A percentile compares a stretch with the other conserved stretches of the same genome.
These are phyloP conservation scores for Cyclotella cryptica DNA, from an alignment of 108 stramenopile species.

Conservation along the genomic window DNA sequence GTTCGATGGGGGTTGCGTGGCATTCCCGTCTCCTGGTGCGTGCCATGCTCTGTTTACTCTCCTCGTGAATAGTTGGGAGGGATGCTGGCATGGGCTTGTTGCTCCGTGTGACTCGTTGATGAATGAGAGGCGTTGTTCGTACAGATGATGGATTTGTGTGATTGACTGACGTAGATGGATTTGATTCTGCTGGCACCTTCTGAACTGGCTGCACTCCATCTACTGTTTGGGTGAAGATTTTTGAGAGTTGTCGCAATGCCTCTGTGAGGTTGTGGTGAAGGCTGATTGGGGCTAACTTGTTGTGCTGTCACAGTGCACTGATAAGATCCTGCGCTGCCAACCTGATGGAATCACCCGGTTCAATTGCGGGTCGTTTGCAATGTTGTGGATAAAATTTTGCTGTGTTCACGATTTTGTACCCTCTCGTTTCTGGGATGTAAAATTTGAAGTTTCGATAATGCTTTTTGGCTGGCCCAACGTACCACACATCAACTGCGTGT, in stretches of 20 bases:
- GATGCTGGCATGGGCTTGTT: no score
- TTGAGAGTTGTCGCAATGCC: neutral
- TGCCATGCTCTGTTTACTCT: no score
- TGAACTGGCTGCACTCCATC: neutral
- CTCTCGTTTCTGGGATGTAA: neutral
- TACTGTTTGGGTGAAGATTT: neutral
- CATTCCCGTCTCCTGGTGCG: no score
- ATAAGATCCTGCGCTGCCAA: neutral
- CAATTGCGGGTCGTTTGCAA: neutral
- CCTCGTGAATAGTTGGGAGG: no score
- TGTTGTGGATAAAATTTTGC: constrained; percentile 18
- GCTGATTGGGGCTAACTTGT: neutral
- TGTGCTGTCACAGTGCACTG: neutral
- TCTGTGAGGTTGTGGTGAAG: neutral
- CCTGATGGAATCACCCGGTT: neutral
- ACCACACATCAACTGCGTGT: constrained; percentile 39
- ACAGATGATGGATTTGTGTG: neutral
- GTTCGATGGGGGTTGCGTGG: no score
- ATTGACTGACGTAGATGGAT: neutral
- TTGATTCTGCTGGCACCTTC: neutral
- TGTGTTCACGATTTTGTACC: constrained; percentile 2
- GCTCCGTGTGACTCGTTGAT: neutral
- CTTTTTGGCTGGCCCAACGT: constrained; percentile 40
- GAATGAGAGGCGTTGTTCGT: neutral
- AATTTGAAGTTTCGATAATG: constrained; percentile 29